Percentiles rank a stretch among this genome's conserved stretches.
These are phyloP conservation scores for Ramularia collo-cygni DNA, from an alignment of 2,329 filamentous ascomycete genomes.

Conservation along the genomic window DNA sequence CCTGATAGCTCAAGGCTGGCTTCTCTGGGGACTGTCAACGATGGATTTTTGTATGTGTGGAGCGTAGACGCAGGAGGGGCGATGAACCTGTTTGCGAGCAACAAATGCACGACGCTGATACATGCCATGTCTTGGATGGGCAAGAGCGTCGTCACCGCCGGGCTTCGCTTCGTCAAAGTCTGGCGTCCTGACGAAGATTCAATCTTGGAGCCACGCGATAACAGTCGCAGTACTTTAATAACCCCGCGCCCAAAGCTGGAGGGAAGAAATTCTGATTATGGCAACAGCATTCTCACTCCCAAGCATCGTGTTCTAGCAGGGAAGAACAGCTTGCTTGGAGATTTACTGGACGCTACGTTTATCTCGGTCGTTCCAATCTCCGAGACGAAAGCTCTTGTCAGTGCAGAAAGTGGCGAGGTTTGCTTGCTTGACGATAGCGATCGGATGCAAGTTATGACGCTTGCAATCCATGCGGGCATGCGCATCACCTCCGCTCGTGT, in stretches of 20 bases:
- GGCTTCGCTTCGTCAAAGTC: constrained; percentile 85
- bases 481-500: constrained; percentile 60
- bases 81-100: constrained; percentile 73
- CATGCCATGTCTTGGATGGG: constrained; percentile 89
- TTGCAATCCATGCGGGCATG: constrained; percentile 61
- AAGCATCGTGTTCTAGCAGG: constrained; percentile 68
- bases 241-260: constrained; percentile 30
- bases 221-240: constrained; percentile 13
- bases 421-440: constrained; percentile 76
- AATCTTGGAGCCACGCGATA: constrained; percentile 13
- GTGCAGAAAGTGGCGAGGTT: constrained; percentile 82
- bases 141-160: constrained; percentile 72
- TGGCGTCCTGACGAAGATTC: constrained; percentile 72
- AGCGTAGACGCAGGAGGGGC: constrained; percentile 73
- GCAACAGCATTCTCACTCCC: constrained; percentile 33
- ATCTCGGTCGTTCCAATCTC: constrained; percentile 68
- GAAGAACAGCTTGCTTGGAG: constrained; percentile 78
- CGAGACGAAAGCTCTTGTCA: constrained; percentile 69
- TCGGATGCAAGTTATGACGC: constrained; percentile 62
- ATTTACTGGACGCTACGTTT: constrained; percentile 76
- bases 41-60: constrained; percentile 93
- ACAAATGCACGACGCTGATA: constrained; percentile 84
- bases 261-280: constrained; percentile 23
- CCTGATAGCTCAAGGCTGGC: constrained; percentile 79
- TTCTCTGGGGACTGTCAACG: constrained; percentile 80